phyloP scores from a whole-genome alignment of 352 stramenopile species.

The Phytophthora melonis region DNA sequence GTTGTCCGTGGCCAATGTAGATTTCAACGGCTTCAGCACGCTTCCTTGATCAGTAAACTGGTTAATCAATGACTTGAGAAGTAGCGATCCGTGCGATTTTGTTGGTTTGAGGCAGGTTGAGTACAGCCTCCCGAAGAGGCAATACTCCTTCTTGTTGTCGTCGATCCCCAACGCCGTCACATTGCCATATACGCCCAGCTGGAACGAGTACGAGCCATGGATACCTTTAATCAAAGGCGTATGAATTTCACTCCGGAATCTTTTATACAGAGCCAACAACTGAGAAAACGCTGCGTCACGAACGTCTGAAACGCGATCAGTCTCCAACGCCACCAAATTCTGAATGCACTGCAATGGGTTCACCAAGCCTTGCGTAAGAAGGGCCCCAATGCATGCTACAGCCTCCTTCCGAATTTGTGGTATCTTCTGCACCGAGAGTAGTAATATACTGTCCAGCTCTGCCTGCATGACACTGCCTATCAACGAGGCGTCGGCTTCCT shows the following conservation, averaged over 20 bases:
- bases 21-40: slow-evolving; percentile 43
- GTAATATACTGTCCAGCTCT: slow-evolving; percentile 74
- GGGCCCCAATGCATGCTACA: slow-evolving; percentile 64
- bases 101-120: slow-evolving; percentile 59
- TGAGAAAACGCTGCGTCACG: slow-evolving; percentile 76
- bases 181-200: slow-evolving; percentile 63
- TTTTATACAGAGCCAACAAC: slow-evolving; percentile 67
- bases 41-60: slow-evolving; percentile 72
- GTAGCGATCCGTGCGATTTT: slow-evolving; percentile 58
- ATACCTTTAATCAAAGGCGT: slow-evolving; percentile 73
- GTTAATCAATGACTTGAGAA: slow-evolving; percentile 75
- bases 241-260: slow-evolving; percentile 62
- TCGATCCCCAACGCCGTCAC: slow-evolving; percentile 61
- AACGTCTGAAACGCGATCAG: slow-evolving; percentile 72
- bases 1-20: slow-evolving; percentile 12
- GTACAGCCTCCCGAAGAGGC: slow-evolving; percentile 80
- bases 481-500: slow-evolving; percentile 85
- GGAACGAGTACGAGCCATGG: slow-evolving; percentile 69
- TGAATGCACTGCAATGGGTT: slow-evolving; percentile 83
- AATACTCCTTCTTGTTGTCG: slow-evolving; percentile 78
- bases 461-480: slow-evolving; percentile 90
- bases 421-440: slow-evolving; percentile 60
- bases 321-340: slow-evolving; percentile 80
- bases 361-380: slow-evolving; percentile 84
- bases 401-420: slow-evolving; percentile 76